Evolutionary conservation across 2,329 filamentous ascomycete species (phyloP), one percentile per base, ranked within the genome.

Genomic region (Furcasterigmium furcatum): DNA sequence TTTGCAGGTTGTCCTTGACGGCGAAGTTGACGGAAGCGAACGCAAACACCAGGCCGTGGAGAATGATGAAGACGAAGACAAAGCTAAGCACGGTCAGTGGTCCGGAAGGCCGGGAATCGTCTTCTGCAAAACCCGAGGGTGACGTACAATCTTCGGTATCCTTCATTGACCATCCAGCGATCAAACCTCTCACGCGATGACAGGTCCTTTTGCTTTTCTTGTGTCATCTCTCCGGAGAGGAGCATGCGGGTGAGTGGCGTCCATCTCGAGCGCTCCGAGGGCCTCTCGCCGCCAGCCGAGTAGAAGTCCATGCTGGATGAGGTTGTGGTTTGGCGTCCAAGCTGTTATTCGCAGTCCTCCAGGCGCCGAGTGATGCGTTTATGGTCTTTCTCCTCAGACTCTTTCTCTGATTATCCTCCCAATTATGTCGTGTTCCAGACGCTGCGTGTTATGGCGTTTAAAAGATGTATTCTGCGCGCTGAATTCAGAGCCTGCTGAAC

Each of bases 131-230:
- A 7, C 7, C 12, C 24, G 7, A 18, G 12, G 22, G 9, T 25
- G 21, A 78, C 85, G 46, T 74, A 90, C 82, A 92, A 76, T 80
- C 87, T 76, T 62, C 87, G 78, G 63, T 90, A 91, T 49, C 88
- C 88, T 63, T 92, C 88, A 62, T 92, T 92, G 50, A 92, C 85
- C 88, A 94, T 91, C 88, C 88, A 94, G 54, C 84, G 76, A 64
- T 91, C 85, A 60, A 92, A 86, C 62, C 80, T 86, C 64, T 92
- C 86, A 59, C 80, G 78, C 51, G 79, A 66, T 20, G 80, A 82
- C 55, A 92, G 70, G 46, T 84, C 77, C 61, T 82, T 83, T 54
- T 86, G 83, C 58, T 73, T 79, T 61, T 90, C 85, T 58, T 84
- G 83, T 45, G 83, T 88, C 80, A 91, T 87, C 70, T 91, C 86